Evolutionary conservation across 1,139 yeast genomes (phyloP).

Genomic region (Taphrina pruni): DNA sequence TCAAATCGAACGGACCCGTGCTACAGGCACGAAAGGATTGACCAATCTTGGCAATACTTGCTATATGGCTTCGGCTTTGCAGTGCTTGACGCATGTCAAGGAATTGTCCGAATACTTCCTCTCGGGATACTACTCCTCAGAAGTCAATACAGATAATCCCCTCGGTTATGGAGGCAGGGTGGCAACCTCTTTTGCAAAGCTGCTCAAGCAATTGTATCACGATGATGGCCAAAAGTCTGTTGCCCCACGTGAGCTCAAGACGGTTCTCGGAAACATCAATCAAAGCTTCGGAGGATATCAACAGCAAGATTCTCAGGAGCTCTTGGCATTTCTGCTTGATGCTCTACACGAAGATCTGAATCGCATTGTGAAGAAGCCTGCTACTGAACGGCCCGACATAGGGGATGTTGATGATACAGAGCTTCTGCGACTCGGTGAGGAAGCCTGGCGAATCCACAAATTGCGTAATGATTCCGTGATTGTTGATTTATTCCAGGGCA

Average conservation of each 20-base stretch:
- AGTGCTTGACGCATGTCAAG: constrained; percentile 85
- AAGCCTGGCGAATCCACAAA: constrained; percentile 82
- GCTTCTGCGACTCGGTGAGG: constrained; percentile 66
- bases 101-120: constrained; percentile 77
- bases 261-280: constrained; percentile 77
- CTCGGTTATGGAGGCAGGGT: constrained; percentile 83
- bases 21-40: constrained; percentile 58
- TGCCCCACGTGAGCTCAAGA: constrained; percentile 78
- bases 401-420: constrained; percentile 61
- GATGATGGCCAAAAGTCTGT: constrained; percentile 48
- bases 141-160: constrained; percentile 77
- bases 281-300: constrained; percentile 83
- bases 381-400: constrained; percentile 84
- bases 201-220: constrained; percentile 67
- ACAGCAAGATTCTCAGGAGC: constrained; percentile 97
- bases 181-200: constrained; percentile 73
- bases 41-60: constrained; percentile 90
- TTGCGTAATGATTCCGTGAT: constrained; percentile 84
- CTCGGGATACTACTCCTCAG: constrained; percentile 65
- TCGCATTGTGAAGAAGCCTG: constrained; percentile 79
- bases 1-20: constrained; percentile 19
- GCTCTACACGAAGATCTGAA: constrained; percentile 94
- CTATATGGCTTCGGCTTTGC: constrained; percentile 95
- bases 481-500: constrained; percentile 83
- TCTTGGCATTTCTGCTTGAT: constrained; percentile 85